Base-by-base conservation (phyloP, 129 eudicot species). In the Ambrosia trifida region DNA sequence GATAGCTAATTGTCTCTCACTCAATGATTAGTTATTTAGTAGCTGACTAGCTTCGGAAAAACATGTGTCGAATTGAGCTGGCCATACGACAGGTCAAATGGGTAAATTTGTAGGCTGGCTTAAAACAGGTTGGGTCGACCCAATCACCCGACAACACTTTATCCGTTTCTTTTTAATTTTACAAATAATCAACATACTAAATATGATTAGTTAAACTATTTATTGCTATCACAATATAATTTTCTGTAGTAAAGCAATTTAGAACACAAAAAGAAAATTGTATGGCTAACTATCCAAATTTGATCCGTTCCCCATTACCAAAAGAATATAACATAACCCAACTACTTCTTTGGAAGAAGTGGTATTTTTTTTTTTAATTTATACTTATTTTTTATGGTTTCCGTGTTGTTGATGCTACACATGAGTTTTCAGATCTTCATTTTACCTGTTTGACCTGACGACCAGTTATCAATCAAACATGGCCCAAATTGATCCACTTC, bases 341-440 rank as follows among this genome's bases (percentile, higher is more conserved):
- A 43, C 12, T 28, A 6, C 40, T 30, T 28, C 38, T 57, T 57
- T 10, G 64, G 64, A 57, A 18, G 4, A 31, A 60, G 11, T 60
- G 45, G 2, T 33, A 13, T 4, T 4, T 11, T 5, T 40, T 43
- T 19, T 24, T 24, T 24, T 24, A 0, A 24, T 24, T 24, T 0
- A 24, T 64, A 10, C 7, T 12, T 5, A 4, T 17, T 32, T 44
- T 46, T 69, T 35, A 57, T 54, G 44, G 33, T 50, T 51, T 59
- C 14, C 4, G 38, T 67, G 33, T 0, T 66, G 28, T 65, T 68
- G 65, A 50, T 74, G 64, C 53, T 69, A 52, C 41, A 32, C 19
- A 56, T 63, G 65, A 76, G 64, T 58, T 57, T 28, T 24, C 28
- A 20, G 38, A 59, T 14, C 40, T 13, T 30, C 41, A 31, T 59